Evolutionary conservation across 2,329 filamentous ascomycete genomes (phyloP).

Genomic region (Curvularia eragrostidis): DNA sequence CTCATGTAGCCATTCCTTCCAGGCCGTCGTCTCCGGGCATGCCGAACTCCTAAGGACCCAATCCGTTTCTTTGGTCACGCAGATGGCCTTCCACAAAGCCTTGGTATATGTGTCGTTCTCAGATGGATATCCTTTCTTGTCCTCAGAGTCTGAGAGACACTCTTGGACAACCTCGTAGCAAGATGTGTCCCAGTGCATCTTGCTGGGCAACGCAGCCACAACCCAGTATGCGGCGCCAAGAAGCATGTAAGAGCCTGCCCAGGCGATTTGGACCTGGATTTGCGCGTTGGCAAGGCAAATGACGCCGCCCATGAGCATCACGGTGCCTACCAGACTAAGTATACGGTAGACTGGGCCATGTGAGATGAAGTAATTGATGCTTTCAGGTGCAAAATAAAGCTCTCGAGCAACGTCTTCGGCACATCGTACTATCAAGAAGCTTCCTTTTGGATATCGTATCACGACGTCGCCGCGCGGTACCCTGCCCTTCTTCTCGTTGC

Average conservation of each 20-base stretch:
- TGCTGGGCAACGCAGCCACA: slow-evolving; percentile 56
- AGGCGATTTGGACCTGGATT: slow-evolving; percentile 57
- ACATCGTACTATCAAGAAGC: slow-evolving; percentile 58
- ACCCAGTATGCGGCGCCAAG: slow-evolving; percentile 60
- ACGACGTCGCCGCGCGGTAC: slow-evolving; percentile 56
- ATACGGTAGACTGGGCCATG: slow-evolving; percentile 53
- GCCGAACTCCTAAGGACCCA: slow-evolving; percentile 54
- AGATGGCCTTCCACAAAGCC: slow-evolving; percentile 58
- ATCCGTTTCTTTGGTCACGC: slow-evolving; percentile 52
- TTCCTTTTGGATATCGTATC: slow-evolving; percentile 60
- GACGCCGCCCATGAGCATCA: slow-evolving; percentile 61
- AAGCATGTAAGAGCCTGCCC: slow-evolving; percentile 58
- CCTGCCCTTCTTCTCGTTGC: slow-evolving; percentile 34
- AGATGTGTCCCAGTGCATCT: slow-evolving; percentile 57
- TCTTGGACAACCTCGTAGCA: slow-evolving; percentile 53
- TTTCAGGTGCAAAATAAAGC: slow-evolving; percentile 60
- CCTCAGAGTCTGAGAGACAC: slow-evolving; percentile 43
- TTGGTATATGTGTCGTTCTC: slow-evolving; percentile 53
- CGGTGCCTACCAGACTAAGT: slow-evolving; percentile 58
- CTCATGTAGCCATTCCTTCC: slow-evolving; percentile 51
- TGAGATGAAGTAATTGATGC: slow-evolving; percentile 55
- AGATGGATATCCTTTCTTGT: slow-evolving; percentile 42
- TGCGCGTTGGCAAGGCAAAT: slow-evolving; percentile 59
- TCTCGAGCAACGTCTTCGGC: slow-evolving; percentile 59
- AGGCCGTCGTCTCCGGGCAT: slow-evolving; percentile 52